Percentiles rank a stretch among this genome's conserved stretches.
Evolutionary conservation across 108 stramenopile genomes (phyloP).

Genomic region (Fistulifera solaris): DNA sequence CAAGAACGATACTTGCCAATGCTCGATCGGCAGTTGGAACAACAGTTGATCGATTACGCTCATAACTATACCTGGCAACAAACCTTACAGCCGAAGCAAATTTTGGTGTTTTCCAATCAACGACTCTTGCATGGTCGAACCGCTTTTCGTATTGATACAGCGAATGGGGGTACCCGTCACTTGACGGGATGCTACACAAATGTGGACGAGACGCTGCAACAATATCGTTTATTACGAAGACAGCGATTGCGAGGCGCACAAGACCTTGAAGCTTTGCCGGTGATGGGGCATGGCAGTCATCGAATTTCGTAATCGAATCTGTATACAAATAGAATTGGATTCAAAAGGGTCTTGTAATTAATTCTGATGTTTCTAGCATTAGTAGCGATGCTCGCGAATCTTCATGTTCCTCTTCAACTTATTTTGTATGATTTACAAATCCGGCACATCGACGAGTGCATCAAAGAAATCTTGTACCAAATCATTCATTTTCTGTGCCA

Average conservation of each 20-base stretch:
- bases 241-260: constrained; percentile 1
- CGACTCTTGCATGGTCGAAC: constrained; percentile 74
- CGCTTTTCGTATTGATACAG: constrained; percentile 24
- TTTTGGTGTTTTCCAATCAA: constrained; percentile 71
- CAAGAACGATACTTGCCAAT: neutral
- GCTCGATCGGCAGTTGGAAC: constrained; percentile 10
- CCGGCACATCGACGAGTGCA: constrained; percentile 56
- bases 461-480: constrained; percentile 58
- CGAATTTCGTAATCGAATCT: too few species aligned
- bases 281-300: too few species aligned
- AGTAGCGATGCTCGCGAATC: too few species aligned
- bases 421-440: constrained; percentile 8
- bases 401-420: too few species aligned
- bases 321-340: too few species aligned
- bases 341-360: too few species aligned
- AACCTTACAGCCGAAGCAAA: constrained; percentile 38
- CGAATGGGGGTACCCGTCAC: constrained; percentile 38
- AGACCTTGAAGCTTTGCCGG: too few species aligned
- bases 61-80: constrained; percentile 55
- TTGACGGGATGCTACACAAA: constrained; percentile 74
- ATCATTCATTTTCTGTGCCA: constrained; percentile 31
- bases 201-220: constrained; percentile 59
- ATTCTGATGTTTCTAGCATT: too few species aligned
- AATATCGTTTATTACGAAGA: constrained; percentile 44
- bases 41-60: constrained; percentile 33